Percentiles rank a stretch among this genome's conserved stretches.
Evolutionary conservation across 2,329 filamentous ascomycete genomes (phyloP).

Genomic region (Leptographium lundbergii): DNA sequence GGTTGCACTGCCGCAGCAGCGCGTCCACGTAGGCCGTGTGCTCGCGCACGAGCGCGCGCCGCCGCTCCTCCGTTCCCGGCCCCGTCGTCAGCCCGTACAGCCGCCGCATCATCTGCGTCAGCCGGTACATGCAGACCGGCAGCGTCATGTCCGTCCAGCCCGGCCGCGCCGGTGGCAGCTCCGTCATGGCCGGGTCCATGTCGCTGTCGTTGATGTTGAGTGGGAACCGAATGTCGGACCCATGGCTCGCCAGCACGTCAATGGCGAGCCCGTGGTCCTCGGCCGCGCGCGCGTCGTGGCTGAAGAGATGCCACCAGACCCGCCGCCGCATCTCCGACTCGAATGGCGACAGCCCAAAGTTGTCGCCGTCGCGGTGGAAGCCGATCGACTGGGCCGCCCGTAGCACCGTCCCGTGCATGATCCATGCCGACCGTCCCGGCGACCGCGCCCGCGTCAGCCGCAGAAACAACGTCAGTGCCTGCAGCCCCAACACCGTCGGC

Average conservation of each 20-base stretch:
- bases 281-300: conserved; percentile 20
- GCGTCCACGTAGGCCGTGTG: conserved; percentile 31
- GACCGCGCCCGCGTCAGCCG: conserved; percentile 8
- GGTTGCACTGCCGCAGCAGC: conserved; percentile 34
- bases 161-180: conserved; percentile 26
- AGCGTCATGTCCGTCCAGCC: conserved; percentile 43
- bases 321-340: conserved; percentile 13
- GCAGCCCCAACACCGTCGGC: conserved; percentile 10
- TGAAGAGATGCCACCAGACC: conserved; percentile 11
- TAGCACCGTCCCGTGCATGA: conserved; percentile 12
- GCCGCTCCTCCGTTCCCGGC: conserved; percentile 6
- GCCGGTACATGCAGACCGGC: conserved; percentile 34
- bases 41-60: conserved; percentile 4
- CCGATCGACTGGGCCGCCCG: conserved; percentile 14
- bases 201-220: conserved; percentile 39
- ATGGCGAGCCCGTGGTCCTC: conserved; percentile 35
- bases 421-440: conserved; percentile 11
- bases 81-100: conserved; percentile 18
- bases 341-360: conserved; percentile 30
- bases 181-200: conserved; percentile 29
- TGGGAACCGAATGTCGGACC: conserved; percentile 33
- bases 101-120: conserved; percentile 32
- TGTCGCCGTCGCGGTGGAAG: conserved; percentile 12
- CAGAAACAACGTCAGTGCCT: conserved; percentile 11
- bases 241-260: conserved; percentile 20